Evolutionary conservation across 352 stramenopile species (phyloP).

Genomic region (Phytophthora pinifolia): DNA sequence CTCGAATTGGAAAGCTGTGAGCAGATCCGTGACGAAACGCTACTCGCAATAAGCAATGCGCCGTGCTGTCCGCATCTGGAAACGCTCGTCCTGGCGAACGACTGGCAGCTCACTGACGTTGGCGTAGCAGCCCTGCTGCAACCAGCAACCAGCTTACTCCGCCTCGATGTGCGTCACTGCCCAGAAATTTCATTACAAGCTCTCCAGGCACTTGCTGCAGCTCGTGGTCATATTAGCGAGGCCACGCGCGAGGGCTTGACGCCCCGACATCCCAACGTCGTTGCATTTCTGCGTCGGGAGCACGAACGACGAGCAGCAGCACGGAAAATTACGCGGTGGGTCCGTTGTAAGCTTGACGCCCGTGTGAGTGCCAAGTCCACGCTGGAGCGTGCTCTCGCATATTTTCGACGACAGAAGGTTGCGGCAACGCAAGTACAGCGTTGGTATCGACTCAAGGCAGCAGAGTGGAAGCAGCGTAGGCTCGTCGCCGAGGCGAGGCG

Average conservation of each 20-base stretch:
- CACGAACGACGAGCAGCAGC: slow-evolving; percentile 32
- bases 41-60: slow-evolving; percentile 33
- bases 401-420: slow-evolving; percentile 45
- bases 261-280: slow-evolving; percentile 49
- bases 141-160: slow-evolving; percentile 33
- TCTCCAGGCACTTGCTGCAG: slow-evolving; percentile 39
- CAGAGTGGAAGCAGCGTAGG: slow-evolving; percentile 21
- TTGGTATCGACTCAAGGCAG: slow-evolving; percentile 40
- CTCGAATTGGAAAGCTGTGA: slow-evolving; percentile 79
- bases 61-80: slow-evolving; percentile 43
- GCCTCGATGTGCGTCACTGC: slow-evolving; percentile 61
- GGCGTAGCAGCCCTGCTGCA: slow-evolving; percentile 33
- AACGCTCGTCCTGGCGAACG: slow-evolving; percentile 59
- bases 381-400: slow-evolving; percentile 45
- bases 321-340: slow-evolving; percentile 47
- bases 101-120: slow-evolving; percentile 71
- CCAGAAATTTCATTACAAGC: slow-evolving; percentile 54
- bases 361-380: slow-evolving; percentile 38
- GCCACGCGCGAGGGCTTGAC: slow-evolving; percentile 43
- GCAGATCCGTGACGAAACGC: slow-evolving; percentile 50
- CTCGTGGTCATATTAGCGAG: slow-evolving; percentile 36
- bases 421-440: slow-evolving; percentile 52
- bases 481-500: slow-evolving; percentile 27
- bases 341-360: slow-evolving; percentile 28
- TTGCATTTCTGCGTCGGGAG: slow-evolving; percentile 44